Conservation (phyloP, 345 rosid genomes). For the Eucalyptus sp. region DNA sequence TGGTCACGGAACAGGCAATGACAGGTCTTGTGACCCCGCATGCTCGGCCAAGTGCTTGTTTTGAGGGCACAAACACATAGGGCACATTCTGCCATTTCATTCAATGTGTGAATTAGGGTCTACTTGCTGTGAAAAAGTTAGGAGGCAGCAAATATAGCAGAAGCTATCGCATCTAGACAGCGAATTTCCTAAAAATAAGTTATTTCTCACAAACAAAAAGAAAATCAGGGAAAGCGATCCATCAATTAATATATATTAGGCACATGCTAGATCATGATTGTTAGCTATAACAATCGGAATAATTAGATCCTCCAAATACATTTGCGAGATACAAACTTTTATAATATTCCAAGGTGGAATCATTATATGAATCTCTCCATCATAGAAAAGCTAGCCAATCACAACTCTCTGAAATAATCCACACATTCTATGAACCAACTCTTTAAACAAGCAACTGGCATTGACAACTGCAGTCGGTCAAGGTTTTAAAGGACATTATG, state of each 20-base stretch:
- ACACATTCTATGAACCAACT: background rate
- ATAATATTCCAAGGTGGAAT: background rate
- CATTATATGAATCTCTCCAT: background rate
- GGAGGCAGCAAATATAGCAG: background rate
- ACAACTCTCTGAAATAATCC: background rate
- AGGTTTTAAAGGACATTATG: background rate
- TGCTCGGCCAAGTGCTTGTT: constrained; percentile 94
- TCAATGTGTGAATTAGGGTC: background rate
- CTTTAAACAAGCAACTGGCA: background rate
- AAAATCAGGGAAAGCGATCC: background rate
- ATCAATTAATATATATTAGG: background rate
- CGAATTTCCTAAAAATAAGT: background rate
- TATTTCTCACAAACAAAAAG: background rate
- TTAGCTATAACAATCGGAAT: background rate
- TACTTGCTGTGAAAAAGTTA: background rate
- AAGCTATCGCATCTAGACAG: background rate
- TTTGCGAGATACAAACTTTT: background rate
- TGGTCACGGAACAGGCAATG: constrained; percentile 77
- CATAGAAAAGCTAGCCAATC: background rate
- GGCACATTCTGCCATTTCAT: constrained; percentile 75
- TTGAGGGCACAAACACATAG: constrained; percentile 94
- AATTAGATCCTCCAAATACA: background rate
- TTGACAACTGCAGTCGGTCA: background rate
- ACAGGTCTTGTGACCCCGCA: constrained; percentile 97
- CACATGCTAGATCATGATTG: background rate